Evolutionary conservation across 1,139 yeast species (phyloP), one percentile per base, ranked within the genome.

Genomic region (Suhomyces chickasaworum): DNA sequence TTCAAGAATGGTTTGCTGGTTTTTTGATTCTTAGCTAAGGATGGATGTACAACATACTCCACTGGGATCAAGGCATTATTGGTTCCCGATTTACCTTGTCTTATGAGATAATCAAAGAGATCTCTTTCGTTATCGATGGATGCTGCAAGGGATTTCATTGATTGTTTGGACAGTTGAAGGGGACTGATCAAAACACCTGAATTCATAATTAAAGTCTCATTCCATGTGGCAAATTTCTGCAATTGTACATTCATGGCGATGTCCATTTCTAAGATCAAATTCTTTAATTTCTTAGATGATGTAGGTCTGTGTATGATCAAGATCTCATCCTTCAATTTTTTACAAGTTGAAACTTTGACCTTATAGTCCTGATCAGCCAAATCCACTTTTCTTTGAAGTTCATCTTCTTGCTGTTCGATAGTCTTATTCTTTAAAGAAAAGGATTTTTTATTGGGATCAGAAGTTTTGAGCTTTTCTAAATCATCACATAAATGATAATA

Each of bases 371-470:
- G 78, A 61, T 93, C 97, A 0, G 97, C 95, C 42, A 73, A 66
- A 55, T 86, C 90, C 35, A 93, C 89, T 62, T 93, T 90, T 45
- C 85, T 69, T 52, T 81, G 84, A 23, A 91, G 71, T 44, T 91
- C 97, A 60, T 91, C 98, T 61, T 93, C 98, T 64, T 90, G 96
- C 66, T 91, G 97, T 44, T 86, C 86, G 2, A 84, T 81, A 0
- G 95, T 83, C 55, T 84, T 86, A 45, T 89, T 83, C 60, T 87
- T 87, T 53, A 88, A 73, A 27, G 91, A 85, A 57, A 93, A 84
- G 16, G 84, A 81, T 61, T 89, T 89, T 64, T 86, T 89, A 48
- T 86, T 78, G 18, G 96, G 97, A 60, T 91, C 98, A 0, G 86
- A 78, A 44, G 84, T 80, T 58, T 86, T 82, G 46, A 90, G 77